Evolutionary conservation across 208 protist species (phyloP).

Genomic region (Naegleria gruberi): DNA sequence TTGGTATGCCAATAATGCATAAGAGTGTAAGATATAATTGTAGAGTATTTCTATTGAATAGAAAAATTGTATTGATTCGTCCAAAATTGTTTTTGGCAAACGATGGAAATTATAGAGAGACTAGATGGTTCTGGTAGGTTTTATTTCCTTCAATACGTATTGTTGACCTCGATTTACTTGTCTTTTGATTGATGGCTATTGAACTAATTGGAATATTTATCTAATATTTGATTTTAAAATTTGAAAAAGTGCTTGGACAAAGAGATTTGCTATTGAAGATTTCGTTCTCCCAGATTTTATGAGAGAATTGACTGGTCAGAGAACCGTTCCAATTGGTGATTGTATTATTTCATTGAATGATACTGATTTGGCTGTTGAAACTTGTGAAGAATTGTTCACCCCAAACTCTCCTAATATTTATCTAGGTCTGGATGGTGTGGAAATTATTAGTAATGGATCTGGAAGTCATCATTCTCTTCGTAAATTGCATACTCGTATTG

Average conservation of each 20-base stretch:
- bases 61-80: constrained; percentile 54
- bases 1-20: constrained; percentile 57
- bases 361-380: constrained; percentile 40
- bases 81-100: constrained; percentile 2
- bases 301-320: constrained; percentile 26
- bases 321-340: constrained; percentile 20
- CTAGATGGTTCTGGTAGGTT: constrained; percentile 49
- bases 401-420: constrained; percentile 56
- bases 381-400: constrained; percentile 71
- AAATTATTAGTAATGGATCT: constrained; percentile 50
- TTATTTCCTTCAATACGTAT: constrained; percentile 30
- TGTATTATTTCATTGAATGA: constrained; percentile 3
- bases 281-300: constrained; percentile 26
- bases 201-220: too few relatives aligned
- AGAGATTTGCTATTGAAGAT: constrained; percentile 25
- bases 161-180: too few relatives aligned
- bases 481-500: constrained; percentile 56
- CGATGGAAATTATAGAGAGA: constrained; percentile 71
- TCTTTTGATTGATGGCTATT: too few relatives aligned
- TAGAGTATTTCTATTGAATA: constrained; percentile 53
- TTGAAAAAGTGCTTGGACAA: neutral
- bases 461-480: constrained; percentile 63
- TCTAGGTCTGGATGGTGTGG: constrained; percentile 50
- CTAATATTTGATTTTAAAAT: too few relatives aligned
- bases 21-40: constrained; percentile 63